phyloP scores from a whole-genome alignment of 148 eudicot species.

The Arctostaphylos glauca region DNA sequence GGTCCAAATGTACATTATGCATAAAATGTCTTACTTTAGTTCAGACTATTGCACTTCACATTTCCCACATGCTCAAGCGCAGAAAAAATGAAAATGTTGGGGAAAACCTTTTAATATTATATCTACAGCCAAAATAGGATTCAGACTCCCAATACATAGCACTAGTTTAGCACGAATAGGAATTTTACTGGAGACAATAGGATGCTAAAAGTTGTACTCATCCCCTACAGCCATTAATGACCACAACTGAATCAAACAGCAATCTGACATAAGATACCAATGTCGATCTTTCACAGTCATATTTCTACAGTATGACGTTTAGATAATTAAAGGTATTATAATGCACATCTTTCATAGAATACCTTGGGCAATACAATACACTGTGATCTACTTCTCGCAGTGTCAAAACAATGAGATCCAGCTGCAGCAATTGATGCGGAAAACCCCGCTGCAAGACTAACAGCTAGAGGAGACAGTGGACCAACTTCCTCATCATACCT shows the following conservation, averaged over 20 bases:
- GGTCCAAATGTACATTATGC: neutral
- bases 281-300: neutral
- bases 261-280: neutral
- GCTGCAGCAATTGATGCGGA: constrained; percentile 89
- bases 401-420: constrained; percentile 91
- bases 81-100: neutral
- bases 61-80: neutral
- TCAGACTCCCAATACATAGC: neutral
- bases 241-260: neutral
- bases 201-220: neutral
- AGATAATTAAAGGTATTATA: neutral
- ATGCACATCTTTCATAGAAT: neutral
- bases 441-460: constrained; percentile 80
- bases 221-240: neutral
- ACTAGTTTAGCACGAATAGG: neutral
- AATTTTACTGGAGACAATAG: neutral
- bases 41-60: neutral
- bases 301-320: neutral
- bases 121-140: neutral
- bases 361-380: constrained; percentile 80
- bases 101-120: neutral
- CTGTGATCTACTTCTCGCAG: constrained; percentile 74
- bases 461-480: constrained; percentile 73
- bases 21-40: neutral
- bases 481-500: constrained; percentile 67